A percentile compares a stretch with the other conserved stretches of the same genome.
Evolutionary conservation across 139 green algal genomes (phyloP).

Genomic region (Chlorella sp.): DNA sequence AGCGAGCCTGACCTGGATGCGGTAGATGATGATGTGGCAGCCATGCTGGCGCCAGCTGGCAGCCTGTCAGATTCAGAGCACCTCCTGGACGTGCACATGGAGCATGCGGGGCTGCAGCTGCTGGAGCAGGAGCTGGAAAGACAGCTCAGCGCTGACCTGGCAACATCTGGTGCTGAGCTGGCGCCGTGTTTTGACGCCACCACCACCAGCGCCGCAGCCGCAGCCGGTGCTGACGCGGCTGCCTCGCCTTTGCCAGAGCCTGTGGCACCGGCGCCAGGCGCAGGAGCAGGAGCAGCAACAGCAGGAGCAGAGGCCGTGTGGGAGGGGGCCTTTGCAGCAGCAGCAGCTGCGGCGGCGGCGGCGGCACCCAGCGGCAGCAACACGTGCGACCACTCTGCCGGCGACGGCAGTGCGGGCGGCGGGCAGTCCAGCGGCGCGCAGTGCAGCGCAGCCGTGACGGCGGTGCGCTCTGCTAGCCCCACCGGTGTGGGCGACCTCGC

Average conservation of each 20-base stretch:
- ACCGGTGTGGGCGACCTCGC: not conserved
- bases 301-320: too few relatives aligned
- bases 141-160: not conserved
- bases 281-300: not conserved
- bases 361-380: not conserved
- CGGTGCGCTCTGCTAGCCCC: not conserved
- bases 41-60: slow-evolving; percentile 5
- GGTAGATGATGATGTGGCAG: not conserved
- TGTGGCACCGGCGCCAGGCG: not conserved
- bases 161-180: not conserved
- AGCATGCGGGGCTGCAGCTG: not conserved
- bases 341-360: not conserved
- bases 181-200: not conserved
- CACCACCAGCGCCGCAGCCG: not conserved
- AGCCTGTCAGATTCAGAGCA: not conserved
- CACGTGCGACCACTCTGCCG: not conserved
- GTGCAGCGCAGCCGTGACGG: not conserved
- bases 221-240: not conserved
- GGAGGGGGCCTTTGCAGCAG: too few relatives aligned
- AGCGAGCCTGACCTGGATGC: not conserved
- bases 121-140: not conserved
- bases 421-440: not conserved
- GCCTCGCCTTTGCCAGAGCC: not conserved
- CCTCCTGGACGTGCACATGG: not conserved
- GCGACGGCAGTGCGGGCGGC: not conserved